Conservation (phyloP, 371 early-diverging fungal genomes). For the Apophysomyces trapeziformis region DNA sequence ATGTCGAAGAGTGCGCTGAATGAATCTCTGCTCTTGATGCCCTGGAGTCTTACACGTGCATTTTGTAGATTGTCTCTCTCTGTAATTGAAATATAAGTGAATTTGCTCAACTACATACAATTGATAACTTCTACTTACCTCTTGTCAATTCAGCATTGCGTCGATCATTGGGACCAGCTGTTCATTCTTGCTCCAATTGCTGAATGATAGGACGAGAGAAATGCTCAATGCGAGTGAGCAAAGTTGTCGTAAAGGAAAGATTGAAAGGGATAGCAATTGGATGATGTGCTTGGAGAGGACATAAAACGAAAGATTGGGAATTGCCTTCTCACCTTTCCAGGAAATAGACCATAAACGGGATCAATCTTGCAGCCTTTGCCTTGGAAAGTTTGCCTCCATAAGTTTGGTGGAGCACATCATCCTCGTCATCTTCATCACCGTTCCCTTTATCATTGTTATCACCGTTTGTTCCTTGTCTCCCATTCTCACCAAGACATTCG, state of each 20-base stretch:
- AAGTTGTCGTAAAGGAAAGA: background rate
- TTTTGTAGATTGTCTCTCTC: background rate
- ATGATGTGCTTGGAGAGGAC: slow-evolving; percentile 7
- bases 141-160: background rate
- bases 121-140: background rate
- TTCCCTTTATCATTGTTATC: background rate
- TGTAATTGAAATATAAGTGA: background rate
- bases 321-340: background rate
- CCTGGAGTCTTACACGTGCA: slow-evolving; percentile 1
- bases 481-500: slow-evolving; percentile 1
- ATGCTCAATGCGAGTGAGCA: background rate
- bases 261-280: background rate
- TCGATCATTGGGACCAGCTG: background rate
- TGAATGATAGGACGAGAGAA: background rate
- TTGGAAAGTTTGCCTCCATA: background rate
- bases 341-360: background rate
- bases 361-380: background rate
- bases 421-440: background rate
- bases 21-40: background rate
- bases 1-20: slow-evolving; percentile 10
- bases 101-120: background rate
- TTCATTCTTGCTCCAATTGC: background rate
- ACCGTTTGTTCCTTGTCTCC: background rate
- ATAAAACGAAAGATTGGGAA: background rate
- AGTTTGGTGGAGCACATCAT: background rate